Evolutionary conservation across 2,329 filamentous ascomycete species (phyloP).

Genomic region (Phialophora expanda): DNA sequence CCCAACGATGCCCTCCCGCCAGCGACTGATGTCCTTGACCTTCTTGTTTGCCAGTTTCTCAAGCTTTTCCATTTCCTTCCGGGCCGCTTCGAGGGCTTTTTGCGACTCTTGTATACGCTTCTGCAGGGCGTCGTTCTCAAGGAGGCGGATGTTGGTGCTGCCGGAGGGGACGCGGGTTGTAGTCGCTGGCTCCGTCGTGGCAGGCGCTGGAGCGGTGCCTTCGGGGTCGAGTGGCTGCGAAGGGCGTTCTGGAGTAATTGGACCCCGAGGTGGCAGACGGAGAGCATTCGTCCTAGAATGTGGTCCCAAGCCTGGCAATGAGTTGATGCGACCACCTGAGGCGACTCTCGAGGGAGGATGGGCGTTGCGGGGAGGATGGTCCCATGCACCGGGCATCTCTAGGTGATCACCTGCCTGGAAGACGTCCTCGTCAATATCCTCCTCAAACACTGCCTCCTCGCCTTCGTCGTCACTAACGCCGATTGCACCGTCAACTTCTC

Average conservation of each 20-base stretch:
- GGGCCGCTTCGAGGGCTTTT: conserved; percentile 73
- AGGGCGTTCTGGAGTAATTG: neutral
- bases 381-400: conserved; percentile 32
- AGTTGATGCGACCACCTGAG: conserved; percentile 17
- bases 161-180: neutral
- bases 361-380: conserved; percentile 14
- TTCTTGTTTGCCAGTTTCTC: conserved; percentile 49
- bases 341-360: conserved; percentile 7
- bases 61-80: conserved; percentile 65
- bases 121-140: conserved; percentile 50
- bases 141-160: conserved; percentile 44
- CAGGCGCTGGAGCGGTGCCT: neutral
- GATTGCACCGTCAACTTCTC: conserved; percentile 31
- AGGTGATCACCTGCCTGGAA: conserved; percentile 16
- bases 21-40: conserved; percentile 36
- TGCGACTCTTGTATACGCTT: conserved; percentile 49
- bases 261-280: conserved; percentile 11
- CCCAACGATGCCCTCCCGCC: conserved; percentile 34
- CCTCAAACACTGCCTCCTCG: conserved; percentile 24
- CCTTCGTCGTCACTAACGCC: conserved; percentile 30
- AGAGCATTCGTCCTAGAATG: conserved; percentile 28
- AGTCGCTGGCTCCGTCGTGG: neutral
- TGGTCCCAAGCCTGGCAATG: conserved; percentile 26
- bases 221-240: conserved; percentile 6
- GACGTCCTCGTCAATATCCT: conserved; percentile 25